Evolutionary conservation across 169 alveolate species (phyloP), one percentile per base, ranked within the genome.

Genomic region (Cryptosporidium parvum): DNA sequence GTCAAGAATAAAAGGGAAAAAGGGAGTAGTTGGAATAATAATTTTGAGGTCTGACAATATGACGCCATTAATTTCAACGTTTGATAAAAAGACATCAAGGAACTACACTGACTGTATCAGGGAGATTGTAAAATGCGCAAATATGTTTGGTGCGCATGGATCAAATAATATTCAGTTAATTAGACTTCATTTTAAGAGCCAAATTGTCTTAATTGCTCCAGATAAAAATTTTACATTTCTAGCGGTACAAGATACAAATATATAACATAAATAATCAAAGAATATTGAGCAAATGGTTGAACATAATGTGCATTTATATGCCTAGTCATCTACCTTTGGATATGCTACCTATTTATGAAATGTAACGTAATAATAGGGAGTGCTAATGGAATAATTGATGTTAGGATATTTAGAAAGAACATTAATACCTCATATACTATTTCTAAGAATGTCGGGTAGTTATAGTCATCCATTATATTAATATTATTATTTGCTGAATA

Each of bases 1-100:
- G 9, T 80, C 89, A 12, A 80, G 89, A 65, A 80, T 80, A 42
- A 80, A 80, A 42, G 89, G 89, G 9, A 59, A 65, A 62, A 80
- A 80, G 26, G 89, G 89, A 4, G 89, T 80, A 16, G 53, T 80
- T 39, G 89, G 89, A 61, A 61, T 80, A 10, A 80, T 80, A 5
- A 80, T 80, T 23, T 45, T 80, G 21, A 70, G 10, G 14, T 62
- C 75, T 18, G 89, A 80, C 23, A 33, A 33, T 7, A 23, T 26
- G 56, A 29, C 89, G 2, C 89, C 89, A 3, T 67, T 80, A 62
- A 65, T 80, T 5, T 42, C 89, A 9, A 80, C 89, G 29, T 80
- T 80, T 33, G 89, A 80, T 59, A 80, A 80, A 10, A 80, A 80
- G 37, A 80, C 89, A 80, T 45, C 89, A 45, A 42, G 59, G 26